Conservation (phyloP, 1,284 basidiomycete species). For the Hymenochaete sp. region DNA sequence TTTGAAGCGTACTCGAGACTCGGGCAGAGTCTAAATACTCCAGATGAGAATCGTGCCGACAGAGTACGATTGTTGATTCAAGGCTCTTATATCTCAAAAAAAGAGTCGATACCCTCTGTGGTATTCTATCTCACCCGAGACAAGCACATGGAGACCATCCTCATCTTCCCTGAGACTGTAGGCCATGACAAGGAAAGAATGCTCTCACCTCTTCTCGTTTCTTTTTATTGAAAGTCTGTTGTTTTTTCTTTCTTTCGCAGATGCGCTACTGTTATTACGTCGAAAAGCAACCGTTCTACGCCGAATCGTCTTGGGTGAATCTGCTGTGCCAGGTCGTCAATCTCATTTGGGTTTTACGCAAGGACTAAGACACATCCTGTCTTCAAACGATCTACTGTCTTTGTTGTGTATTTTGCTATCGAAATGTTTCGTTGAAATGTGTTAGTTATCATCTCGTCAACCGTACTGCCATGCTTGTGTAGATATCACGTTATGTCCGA, state of each 20-base stretch:
- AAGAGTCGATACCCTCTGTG: conserved; percentile 1
- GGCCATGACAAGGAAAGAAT: not conserved
- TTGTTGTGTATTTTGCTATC: too few species aligned
- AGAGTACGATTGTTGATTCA: conserved; percentile 7
- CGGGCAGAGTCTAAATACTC: conserved; percentile 1
- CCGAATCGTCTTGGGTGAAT: conserved; percentile 5
- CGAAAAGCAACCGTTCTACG: conserved; percentile 6
- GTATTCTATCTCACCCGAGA: conserved; percentile 6
- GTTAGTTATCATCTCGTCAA: too few species aligned
- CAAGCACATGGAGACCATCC: conserved; percentile 7
- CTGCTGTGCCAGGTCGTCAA: conserved; percentile 5
- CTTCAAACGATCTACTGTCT: too few species aligned
- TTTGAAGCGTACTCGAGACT: conserved; percentile 9
- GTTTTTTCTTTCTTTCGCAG: not conserved
- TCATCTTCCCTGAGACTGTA: conserved; percentile 1
- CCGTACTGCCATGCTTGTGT: too few species aligned
- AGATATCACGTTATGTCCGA: too few species aligned
- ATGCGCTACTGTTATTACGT: conserved; percentile 2
- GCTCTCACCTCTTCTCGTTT: too few species aligned
- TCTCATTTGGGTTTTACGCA: not conserved
- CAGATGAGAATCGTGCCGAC: conserved; percentile 6
- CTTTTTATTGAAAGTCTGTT: too few species aligned
- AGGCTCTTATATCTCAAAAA: conserved; percentile 4
- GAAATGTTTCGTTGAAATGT: too few species aligned
- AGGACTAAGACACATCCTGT: too few species aligned